A percentile compares a stretch with the other conserved stretches of the same genome.
phyloP scores from a whole-genome alignment of 805 yeast genomes.

The Yamadazyma takamatsuzukensis region DNA sequence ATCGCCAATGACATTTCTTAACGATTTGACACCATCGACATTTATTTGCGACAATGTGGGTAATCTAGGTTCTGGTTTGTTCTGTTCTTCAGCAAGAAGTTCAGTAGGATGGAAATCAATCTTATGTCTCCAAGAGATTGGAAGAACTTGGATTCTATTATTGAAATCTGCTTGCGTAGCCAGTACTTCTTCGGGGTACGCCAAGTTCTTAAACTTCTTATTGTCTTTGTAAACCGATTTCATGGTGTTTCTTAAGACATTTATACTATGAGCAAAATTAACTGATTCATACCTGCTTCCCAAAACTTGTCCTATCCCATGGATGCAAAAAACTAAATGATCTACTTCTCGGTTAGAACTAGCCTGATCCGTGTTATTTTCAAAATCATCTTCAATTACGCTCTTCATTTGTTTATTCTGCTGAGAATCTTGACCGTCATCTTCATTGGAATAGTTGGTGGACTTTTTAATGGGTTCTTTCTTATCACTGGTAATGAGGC shows the following conservation, averaged over 20 bases:
- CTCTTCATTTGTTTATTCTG: conserved; percentile 33
- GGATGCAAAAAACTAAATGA: conserved; percentile 80
- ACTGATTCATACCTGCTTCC: conserved; percentile 77
- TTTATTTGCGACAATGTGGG: conserved; percentile 73
- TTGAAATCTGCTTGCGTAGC: conserved; percentile 25
- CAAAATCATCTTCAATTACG: conserved; percentile 50
- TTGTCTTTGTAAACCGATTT: conserved; percentile 46
- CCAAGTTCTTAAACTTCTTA: conserved; percentile 33
- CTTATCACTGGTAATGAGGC: conserved; percentile 15
- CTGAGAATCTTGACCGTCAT: conserved; percentile 10
- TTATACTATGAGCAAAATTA: conserved; percentile 83
- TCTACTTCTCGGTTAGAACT: conserved; percentile 40
- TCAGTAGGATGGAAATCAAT: conserved; percentile 57
- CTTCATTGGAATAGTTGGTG: conserved; percentile 9
- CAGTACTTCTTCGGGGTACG: conserved; percentile 22
- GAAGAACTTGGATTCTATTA: conserved; percentile 76
- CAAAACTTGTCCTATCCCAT: conserved; percentile 90
- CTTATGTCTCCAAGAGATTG: conserved; percentile 87
- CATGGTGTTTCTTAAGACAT: conserved; percentile 57
- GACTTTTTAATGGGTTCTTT: conserved; percentile 21
- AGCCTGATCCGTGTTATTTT: conserved; percentile 20
- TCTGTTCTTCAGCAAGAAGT: conserved; percentile 24
- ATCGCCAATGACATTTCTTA: conserved; percentile 79
- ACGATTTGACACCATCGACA: conserved; percentile 70
- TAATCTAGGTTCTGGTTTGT: conserved; percentile 36